phyloP scores from a whole-genome alignment of 73 alveolate genomes.

The Paramecium caudatum region DNA sequence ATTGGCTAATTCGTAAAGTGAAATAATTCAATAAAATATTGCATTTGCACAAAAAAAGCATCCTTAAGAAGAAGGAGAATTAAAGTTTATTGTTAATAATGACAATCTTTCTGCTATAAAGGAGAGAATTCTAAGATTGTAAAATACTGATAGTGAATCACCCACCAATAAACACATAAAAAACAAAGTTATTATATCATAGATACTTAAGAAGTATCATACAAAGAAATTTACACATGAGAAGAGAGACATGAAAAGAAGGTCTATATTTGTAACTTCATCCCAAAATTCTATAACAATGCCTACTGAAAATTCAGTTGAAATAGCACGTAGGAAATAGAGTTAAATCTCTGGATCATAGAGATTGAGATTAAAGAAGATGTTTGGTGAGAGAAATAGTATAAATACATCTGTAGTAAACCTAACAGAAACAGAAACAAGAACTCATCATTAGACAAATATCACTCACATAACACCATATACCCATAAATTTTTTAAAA shows the following conservation, averaged over 20 bases:
- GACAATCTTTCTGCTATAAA: neutral
- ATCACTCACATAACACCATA: neutral
- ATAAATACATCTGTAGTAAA: neutral
- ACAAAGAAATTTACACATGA: neutral
- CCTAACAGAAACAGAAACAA: slow-evolving; percentile 32
- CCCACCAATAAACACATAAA: neutral
- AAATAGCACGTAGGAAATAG: neutral
- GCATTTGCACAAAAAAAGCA: neutral
- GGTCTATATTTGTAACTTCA: slow-evolving; percentile 36
- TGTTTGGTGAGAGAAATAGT: slow-evolving; percentile 29
- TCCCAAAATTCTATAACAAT: neutral
- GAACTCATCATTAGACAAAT: slow-evolving; percentile 7
- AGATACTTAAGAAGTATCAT: neutral
- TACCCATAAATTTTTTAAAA: slow-evolving; percentile 8
- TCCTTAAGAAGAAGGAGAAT: slow-evolving; percentile 6
- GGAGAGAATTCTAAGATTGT: neutral
- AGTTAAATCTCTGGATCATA: slow-evolving; percentile 9
- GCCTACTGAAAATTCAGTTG: neutral
- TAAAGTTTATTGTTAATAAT: neutral
- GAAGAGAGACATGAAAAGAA: neutral
- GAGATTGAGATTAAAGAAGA: too few relatives aligned
- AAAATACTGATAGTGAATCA: neutral
- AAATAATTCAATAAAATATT: neutral
- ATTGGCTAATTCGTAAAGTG: neutral
- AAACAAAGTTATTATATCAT: neutral